Conservation (phyloP, 495 filamentous ascomycete species). For the Haplographium delicatum region DNA sequence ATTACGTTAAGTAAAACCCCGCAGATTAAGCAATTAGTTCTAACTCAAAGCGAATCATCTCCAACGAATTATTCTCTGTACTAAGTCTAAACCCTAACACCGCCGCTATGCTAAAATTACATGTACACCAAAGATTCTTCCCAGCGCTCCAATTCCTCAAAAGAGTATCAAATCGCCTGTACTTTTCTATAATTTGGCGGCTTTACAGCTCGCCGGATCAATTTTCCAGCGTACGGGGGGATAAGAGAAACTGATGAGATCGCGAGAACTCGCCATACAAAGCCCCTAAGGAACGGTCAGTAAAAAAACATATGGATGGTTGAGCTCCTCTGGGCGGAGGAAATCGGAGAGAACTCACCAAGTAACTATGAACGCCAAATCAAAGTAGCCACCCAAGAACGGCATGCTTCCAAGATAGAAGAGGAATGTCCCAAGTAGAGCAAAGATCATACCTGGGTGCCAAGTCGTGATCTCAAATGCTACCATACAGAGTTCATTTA, state of each 20-base stretch:
- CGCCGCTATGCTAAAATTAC: too few species aligned
- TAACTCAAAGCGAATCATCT: too few species aligned
- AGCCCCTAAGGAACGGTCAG: conserved; percentile 48
- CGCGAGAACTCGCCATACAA: conserved; percentile 81
- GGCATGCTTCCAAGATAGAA: conserved; percentile 80
- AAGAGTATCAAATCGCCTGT: conserved; percentile 48
- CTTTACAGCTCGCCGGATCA: conserved; percentile 74
- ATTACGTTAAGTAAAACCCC: too few species aligned
- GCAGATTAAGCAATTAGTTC: too few species aligned
- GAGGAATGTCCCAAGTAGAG: conserved; percentile 71
- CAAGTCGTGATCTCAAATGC: conserved; percentile 94
- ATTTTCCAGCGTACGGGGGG: conserved; percentile 81
- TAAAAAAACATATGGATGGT: neutral
- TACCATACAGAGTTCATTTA: conserved; percentile 97
- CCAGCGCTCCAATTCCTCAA: neutral
- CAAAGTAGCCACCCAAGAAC: conserved; percentile 85
- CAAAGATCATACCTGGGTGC: conserved; percentile 90
- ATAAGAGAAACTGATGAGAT: conserved; percentile 73
- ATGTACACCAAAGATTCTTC: too few species aligned
- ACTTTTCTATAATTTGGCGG: conserved; percentile 97
- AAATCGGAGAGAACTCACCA: conserved; percentile 35
- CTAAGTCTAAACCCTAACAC: too few species aligned
- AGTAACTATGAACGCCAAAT: conserved; percentile 72
- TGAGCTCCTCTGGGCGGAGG: too few species aligned
- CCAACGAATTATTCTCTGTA: too few species aligned